phyloP scores from a whole-genome alignment of 202 grass and related monocot genomes.

The Schoenoplectus tabernaemontani region DNA sequence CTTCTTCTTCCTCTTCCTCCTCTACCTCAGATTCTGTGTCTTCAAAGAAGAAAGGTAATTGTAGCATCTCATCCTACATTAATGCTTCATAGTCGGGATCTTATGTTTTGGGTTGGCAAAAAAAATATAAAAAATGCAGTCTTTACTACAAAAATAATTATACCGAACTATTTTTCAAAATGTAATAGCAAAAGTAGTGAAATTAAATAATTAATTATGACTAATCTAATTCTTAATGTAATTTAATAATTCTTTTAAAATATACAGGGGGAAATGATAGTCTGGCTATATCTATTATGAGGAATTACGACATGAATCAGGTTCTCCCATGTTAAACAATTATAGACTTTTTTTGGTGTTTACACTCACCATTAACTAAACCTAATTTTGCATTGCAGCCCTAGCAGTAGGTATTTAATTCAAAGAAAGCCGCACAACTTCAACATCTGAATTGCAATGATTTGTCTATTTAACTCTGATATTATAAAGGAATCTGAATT shows the following conservation, averaged over 20 bases:
- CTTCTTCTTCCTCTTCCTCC: constrained; percentile 33
- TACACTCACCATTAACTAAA: background rate
- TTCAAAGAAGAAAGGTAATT: constrained; percentile 2
- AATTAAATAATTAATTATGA: background rate
- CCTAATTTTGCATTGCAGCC: background rate
- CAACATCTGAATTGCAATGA: background rate
- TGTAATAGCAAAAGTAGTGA: background rate
- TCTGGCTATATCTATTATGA: background rate
- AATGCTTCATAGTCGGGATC: background rate
- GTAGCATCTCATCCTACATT: background rate
- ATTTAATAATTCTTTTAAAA: background rate
- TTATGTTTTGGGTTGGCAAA: background rate
- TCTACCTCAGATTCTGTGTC: constrained; percentile 15
- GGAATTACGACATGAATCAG: constrained; percentile 10
- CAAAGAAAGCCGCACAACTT: background rate
- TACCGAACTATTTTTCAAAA: background rate
- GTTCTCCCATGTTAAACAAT: background rate
- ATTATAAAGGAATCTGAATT: background rate
- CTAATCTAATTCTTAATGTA: background rate
- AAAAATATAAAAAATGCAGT: background rate
- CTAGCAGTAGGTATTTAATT: background rate
- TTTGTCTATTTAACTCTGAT: background rate
- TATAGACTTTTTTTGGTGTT: background rate
- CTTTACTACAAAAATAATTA: background rate
- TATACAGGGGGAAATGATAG: background rate